Evolutionary conservation across 441 rosid species (phyloP), one percentile per base, ranked within the genome.

Genomic region (Adansonia madagascariensis): DNA sequence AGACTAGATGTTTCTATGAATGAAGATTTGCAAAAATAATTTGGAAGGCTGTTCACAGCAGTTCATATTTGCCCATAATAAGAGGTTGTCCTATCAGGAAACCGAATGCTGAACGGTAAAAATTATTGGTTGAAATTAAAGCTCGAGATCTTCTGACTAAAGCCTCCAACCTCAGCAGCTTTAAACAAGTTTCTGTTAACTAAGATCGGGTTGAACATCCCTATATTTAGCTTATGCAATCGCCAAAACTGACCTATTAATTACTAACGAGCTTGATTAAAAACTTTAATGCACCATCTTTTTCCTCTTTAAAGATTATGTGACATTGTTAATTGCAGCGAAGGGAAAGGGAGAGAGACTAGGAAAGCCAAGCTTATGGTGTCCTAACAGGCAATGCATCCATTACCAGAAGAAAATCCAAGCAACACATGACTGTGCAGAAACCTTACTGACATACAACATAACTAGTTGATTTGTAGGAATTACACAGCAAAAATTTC

Each of bases 401-500:
- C 44, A 64, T 3, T 39, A 7, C 20, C 20, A 65, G 50, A 10
- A 65, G 70, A 65, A 65, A 39, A 41, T 65, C 50, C 50, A 65
- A n/a, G 70, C 24, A n/a, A 64, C 24, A 41, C 22, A 43, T 65
- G 70, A 65, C 41, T 15, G 20, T 15, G 70, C 24, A 41, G 49
- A 64, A 39, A 4, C 50, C 39, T 59, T 2, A 22, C 8, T 35
- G 22, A 49, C 65, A 56, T 65, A 22, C 73, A 46, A 47, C 49
- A 47, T 22, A 22, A 69, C 56, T 12, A 35, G 63, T 20, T 78
- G 60, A 55, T 15, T 20, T 8, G 43, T 39, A 12, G 20, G n/a
- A 73, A 76, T 81, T 78, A 91, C 95, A 92, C 75, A 78, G 81
- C 90, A 88, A 78, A 91, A 91, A 18, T 83, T 74, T 82, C 85